Evolutionary conservation across 1,139 yeast genomes (phyloP), one percentile per base, ranked within the genome.

Genomic region (Candida albicans): DNA sequence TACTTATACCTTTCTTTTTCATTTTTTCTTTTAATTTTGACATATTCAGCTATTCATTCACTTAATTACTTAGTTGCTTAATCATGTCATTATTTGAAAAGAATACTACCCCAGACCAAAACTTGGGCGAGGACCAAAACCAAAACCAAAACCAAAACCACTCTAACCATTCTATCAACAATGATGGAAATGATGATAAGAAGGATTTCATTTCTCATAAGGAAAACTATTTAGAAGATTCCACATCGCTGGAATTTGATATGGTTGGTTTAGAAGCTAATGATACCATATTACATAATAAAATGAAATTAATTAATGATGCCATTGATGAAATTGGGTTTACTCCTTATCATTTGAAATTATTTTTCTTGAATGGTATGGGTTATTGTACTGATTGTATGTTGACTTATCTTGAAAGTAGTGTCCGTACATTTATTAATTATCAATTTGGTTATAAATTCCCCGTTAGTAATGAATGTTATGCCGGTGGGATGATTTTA

Each of bases 301-400:
- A 67, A 46, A 63, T 66, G 58, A 56, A 54, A 30, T 51, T 66
- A 13, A 52, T 67, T 35, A 64, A 65, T 42, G 60, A 67, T 45
- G 61, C 71, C 10, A 60, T 65, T 39, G 71, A 67, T 51, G 70
- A 67, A 48, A 67, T 67, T 44, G 72, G 70, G 1, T 65, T 65
- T 48, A 67, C 71, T 24, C 62, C 63, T 32, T 67, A 65, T 47
- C 72, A 66, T 50, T 51, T 63, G 36, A 66, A 66, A 44, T 50
- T 65, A 28, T 66, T 77, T 53, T 67, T 68, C 52, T 56, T 78
- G 31, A 77, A 76, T 47, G 87, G 87, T 13, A 74, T 80, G 73
- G 87, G 87, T 12, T 82, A 82, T 54, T 77, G 82, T 5, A 81
- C 79, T 25, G 87, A 82, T 56, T 78, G 84, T 13, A 81, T 80